Conservation (phyloP, 1,139 yeast genomes). For the Blastobotrys persicus region DNA sequence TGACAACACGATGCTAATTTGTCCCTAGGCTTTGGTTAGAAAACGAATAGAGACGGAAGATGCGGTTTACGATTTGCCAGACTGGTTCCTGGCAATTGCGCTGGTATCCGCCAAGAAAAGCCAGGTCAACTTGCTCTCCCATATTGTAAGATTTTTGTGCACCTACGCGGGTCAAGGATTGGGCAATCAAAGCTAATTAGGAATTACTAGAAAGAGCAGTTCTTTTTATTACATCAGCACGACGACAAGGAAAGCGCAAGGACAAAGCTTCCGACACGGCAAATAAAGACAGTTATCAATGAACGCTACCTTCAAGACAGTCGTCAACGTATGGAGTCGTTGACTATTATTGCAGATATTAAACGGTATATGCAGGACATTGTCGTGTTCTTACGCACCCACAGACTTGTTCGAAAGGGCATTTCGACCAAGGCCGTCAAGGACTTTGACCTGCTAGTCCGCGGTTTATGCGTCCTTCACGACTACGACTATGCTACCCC, state of each 20-base stretch:
- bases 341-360: conserved; percentile 47
- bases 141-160: conserved; percentile 15
- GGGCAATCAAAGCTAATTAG: too few relatives aligned
- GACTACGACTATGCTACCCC: conserved; percentile 49
- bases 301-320: conserved; percentile 9
- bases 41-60: conserved; percentile 10
- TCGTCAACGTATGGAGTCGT: conserved; percentile 16
- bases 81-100: conserved; percentile 17
- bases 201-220: conserved; percentile 13
- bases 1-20: neutral
- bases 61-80: conserved; percentile 15
- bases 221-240: conserved; percentile 11
- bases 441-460: conserved; percentile 44
- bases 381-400: conserved; percentile 48
- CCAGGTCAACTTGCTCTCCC: conserved; percentile 2
- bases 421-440: conserved; percentile 45
- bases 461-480: conserved; percentile 44
- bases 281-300: conserved; percentile 3
- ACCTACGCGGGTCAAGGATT: too few relatives aligned
- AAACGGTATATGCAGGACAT: conserved; percentile 55
- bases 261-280: neutral
- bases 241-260: conserved; percentile 6
- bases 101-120: conserved; percentile 9
- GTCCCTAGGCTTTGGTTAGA: conserved; percentile 11
- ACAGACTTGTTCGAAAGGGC: conserved; percentile 51